A percentile compares a stretch with the other conserved stretches of the same genome.
Evolutionary conservation across 345 rosid species (phyloP).

Genomic region (Barbarea vulgaris): DNA sequence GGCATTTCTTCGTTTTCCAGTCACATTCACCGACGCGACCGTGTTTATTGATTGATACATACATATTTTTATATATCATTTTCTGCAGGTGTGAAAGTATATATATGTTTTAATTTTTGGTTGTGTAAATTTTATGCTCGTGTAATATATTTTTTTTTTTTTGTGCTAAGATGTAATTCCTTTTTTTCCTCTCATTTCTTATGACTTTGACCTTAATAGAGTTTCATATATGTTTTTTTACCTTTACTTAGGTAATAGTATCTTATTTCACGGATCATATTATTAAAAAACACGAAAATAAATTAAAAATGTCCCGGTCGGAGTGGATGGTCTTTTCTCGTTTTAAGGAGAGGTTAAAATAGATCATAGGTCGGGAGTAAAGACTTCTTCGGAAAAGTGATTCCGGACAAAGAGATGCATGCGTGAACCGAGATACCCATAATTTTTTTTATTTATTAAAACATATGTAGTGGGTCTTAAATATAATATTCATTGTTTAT

Average conservation of each 20-base stretch:
- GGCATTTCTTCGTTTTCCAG: constrained; percentile 4
- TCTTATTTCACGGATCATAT: not conserved
- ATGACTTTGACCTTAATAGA: constrained; percentile 8
- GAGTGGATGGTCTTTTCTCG: not conserved
- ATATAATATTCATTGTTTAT: not conserved
- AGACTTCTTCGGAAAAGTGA: constrained; percentile 33
- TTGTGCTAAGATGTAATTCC: not conserved
- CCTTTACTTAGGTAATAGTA: not conserved
- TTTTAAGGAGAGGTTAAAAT: constrained; percentile 5
- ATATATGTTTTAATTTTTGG: constrained; percentile 19
- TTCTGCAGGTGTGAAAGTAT: constrained; percentile 29
- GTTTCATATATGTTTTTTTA: not conserved
- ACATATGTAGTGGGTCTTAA: not conserved
- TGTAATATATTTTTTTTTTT: not conserved
- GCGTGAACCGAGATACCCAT: constrained; percentile 12
- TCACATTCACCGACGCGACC: constrained; percentile 20
- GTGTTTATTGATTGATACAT: constrained; percentile 25
- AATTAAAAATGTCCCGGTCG: constrained; percentile 20
- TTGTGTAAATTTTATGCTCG: constrained; percentile 24
- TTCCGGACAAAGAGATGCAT: constrained; percentile 36
- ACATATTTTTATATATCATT: not conserved
- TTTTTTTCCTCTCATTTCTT: not conserved
- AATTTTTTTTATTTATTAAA: not conserved
- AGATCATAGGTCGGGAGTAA: constrained; percentile 8
- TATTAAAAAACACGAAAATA: not conserved